Evolutionary conservation across 2,329 filamentous ascomycete genomes (phyloP).

Genomic region (Penicillium sp.): DNA sequence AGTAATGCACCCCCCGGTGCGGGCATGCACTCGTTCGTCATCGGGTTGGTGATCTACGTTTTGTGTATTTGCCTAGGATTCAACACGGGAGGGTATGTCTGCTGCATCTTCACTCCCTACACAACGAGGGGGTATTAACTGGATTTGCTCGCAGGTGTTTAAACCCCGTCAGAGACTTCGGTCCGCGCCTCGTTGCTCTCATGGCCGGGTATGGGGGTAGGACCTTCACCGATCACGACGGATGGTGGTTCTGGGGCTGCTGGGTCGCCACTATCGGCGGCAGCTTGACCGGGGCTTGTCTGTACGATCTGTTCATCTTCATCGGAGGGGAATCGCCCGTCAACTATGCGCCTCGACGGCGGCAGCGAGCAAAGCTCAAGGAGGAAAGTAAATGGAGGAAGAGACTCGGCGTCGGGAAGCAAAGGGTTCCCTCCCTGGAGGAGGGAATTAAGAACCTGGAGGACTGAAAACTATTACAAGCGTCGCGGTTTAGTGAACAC

Average conservation of each 20-base stretch:
- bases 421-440: constrained; percentile 4
- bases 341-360: constrained; percentile 45
- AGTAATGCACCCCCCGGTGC: constrained; percentile 46
- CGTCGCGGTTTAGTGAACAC: no score
- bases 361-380: constrained; percentile 29
- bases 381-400: constrained; percentile 5
- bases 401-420: constrained; percentile 7
- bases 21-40: constrained; percentile 39
- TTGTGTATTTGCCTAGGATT: constrained; percentile 29
- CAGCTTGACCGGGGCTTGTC: constrained; percentile 29
- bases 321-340: constrained; percentile 39
- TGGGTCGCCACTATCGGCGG: constrained; percentile 37
- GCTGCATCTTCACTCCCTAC: neutral
- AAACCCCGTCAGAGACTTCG: constrained; percentile 39
- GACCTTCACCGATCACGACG: constrained; percentile 24
- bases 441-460: constrained; percentile 8
- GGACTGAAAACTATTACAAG: constrained; percentile 1
- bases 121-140: neutral
- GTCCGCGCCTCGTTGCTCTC: constrained; percentile 31
- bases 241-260: constrained; percentile 39
- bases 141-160: constrained; percentile 22
- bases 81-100: constrained; percentile 35
- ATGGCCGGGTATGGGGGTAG: constrained; percentile 34
- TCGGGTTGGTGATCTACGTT: constrained; percentile 18
- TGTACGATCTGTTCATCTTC: constrained; percentile 41